A percentile compares a stretch with the other conserved stretches of the same genome.
These are phyloP conservation scores for Candida bentonensis DNA, from an alignment of 805 yeast species.

Conservation along the genomic window DNA sequence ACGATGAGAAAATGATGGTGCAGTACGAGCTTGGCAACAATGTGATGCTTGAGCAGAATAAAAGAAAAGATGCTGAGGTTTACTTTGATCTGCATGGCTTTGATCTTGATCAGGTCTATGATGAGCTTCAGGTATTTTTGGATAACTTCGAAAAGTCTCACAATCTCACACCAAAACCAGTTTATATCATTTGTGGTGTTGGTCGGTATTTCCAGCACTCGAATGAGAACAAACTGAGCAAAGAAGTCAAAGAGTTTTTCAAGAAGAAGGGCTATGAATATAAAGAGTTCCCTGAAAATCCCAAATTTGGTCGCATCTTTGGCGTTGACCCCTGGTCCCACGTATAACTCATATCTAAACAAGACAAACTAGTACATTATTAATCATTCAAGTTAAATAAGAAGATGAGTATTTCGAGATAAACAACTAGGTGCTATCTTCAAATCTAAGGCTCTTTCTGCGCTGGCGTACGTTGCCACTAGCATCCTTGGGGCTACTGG, in stretches of 20 bases:
- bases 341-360: not conserved
- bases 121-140: conserved; percentile 15
- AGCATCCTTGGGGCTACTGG: no score
- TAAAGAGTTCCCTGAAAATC: conserved; percentile 22
- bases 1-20: conserved; percentile 16
- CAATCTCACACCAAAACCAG: conserved; percentile 14
- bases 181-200: conserved; percentile 20
- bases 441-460: conserved; percentile 12
- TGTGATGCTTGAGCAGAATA: conserved; percentile 14
- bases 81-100: conserved; percentile 23
- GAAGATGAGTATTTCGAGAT: no score
- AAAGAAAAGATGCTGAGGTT: conserved; percentile 14
- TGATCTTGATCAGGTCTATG: conserved; percentile 22
- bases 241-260: conserved; percentile 18
- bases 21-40: conserved; percentile 15
- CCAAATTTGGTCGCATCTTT: conserved; percentile 24
- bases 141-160: conserved; percentile 11
- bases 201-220: conserved; percentile 17
- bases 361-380: not conserved
- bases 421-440: conserved; percentile 3
- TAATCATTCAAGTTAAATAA: not conserved
- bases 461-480: conserved; percentile 1
- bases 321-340: conserved; percentile 28
- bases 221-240: conserved; percentile 19
- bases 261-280: conserved; percentile 27